These are phyloP conservation scores for Erigeron canadensis DNA, from an alignment of 129 eudicot genomes.

Conservation along the genomic window DNA sequence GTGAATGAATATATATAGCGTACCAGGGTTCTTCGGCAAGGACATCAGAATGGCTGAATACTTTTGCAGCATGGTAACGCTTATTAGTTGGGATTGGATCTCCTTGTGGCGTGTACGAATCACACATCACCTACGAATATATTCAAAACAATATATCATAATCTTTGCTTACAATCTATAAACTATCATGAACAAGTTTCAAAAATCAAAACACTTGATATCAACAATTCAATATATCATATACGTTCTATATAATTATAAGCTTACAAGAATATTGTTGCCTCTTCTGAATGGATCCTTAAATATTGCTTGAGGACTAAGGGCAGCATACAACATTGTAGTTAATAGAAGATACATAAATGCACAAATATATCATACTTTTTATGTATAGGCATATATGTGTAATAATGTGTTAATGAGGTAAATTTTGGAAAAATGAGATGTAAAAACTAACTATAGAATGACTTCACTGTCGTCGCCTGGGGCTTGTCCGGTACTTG, in stretches of 20 bases:
- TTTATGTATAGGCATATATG: neutral
- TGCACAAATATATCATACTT: neutral
- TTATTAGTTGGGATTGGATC: conserved; percentile 70
- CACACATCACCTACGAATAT: conserved; percentile 66
- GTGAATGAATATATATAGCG: neutral
- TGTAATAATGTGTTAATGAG: too few relatives aligned
- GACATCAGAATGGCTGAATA: conserved; percentile 62
- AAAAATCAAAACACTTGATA: neutral
- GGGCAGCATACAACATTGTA: conserved; percentile 1
- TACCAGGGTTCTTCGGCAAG: conserved; percentile 74
- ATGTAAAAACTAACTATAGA: conserved; percentile 42
- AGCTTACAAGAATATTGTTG: conserved; percentile 65
- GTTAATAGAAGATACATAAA: neutral
- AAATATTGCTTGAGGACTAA: conserved; percentile 79
- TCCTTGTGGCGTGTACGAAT: conserved; percentile 67
- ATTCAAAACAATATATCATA: too few relatives aligned
- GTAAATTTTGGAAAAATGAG: neutral
- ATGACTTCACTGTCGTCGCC: conserved; percentile 87
- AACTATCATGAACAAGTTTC: neutral
- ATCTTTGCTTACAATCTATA: neutral
- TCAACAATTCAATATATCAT: too few relatives aligned
- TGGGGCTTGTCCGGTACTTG: conserved; percentile 79
- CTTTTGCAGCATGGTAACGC: conserved; percentile 50
- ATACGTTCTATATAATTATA: neutral
- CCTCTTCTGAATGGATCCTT: conserved; percentile 89